Evolutionary conservation across 2,329 filamentous ascomycete species (phyloP).

Genomic region (Cladophialophora bantiana): DNA sequence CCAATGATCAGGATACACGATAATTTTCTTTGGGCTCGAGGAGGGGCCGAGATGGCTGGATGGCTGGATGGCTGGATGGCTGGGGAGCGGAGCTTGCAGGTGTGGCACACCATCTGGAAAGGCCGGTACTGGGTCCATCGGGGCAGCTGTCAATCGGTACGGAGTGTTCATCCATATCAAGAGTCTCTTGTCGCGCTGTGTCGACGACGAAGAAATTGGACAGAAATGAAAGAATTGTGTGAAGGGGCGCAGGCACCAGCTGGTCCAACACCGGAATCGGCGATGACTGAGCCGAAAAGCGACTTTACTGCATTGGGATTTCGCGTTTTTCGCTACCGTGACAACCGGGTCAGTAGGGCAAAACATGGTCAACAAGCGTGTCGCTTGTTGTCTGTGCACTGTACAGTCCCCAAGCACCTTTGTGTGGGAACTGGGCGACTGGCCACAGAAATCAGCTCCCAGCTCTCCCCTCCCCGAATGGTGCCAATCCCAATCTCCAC

Average conservation of each 20-base stretch:
- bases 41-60: neutral
- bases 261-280: neutral
- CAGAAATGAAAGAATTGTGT: neutral
- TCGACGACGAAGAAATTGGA: neutral
- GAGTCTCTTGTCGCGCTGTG: neutral
- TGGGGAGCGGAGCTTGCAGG: constrained; percentile 1
- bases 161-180: neutral
- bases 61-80: neutral
- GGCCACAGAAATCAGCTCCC: neutral
- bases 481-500: constrained; percentile 7
- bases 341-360: neutral
- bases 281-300: neutral
- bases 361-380: neutral
- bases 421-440: neutral
- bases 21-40: constrained; percentile 4
- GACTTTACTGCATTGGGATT: neutral
- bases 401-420: constrained; percentile 3
- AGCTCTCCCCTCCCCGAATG: neutral
- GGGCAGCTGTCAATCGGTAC: neutral
- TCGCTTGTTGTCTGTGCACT: constrained; percentile 15
- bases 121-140: neutral
- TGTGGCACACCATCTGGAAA: constrained; percentile 6
- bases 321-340: constrained; percentile 7
- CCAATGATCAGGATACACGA: constrained; percentile 30
- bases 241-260: neutral